Conservation (phyloP, 805 yeast genomes). For the Metschnikowia rubicola region DNA sequence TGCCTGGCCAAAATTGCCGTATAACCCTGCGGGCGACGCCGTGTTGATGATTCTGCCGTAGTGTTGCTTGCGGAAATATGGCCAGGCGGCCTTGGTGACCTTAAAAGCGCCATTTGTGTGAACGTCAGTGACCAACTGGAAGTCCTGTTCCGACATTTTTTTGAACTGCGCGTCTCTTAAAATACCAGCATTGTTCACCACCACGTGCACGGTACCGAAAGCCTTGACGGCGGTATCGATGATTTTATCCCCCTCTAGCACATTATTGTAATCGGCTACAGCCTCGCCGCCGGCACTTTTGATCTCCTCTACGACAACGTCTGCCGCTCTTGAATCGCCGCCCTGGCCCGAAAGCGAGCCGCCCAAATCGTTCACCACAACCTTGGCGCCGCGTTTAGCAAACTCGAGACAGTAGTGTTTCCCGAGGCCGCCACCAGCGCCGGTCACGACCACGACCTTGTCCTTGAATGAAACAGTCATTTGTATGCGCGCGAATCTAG, state of each 20-base stretch:
- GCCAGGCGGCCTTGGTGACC: conserved; percentile 90
- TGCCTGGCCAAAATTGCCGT: conserved; percentile 95
- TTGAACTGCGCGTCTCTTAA: conserved; percentile 82
- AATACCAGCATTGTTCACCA: conserved; percentile 94
- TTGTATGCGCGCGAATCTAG: not conserved
- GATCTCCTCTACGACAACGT: conserved; percentile 84
- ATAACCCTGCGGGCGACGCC: conserved; percentile 95
- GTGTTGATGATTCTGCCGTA: conserved; percentile 90
- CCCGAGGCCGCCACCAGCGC: conserved; percentile 98
- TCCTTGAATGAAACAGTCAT: conserved; percentile 53
- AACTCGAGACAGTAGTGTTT: conserved; percentile 80
- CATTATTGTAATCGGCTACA: conserved; percentile 91
- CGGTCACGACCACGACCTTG: conserved; percentile 89
- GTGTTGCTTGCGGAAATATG: conserved; percentile 74
- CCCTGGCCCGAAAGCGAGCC: conserved; percentile 77
- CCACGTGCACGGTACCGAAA: conserved; percentile 84
- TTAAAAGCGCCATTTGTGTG: conserved; percentile 88
- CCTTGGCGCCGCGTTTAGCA: conserved; percentile 90
- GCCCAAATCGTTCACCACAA: conserved; percentile 92
- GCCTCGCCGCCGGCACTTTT: conserved; percentile 74
- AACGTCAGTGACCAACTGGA: conserved; percentile 75
- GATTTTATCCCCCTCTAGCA: conserved; percentile 78
- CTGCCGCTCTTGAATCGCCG: conserved; percentile 73
- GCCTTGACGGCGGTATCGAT: conserved; percentile 80
- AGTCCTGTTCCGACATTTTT: conserved; percentile 81